Percentiles rank a stretch among this genome's conserved stretches.
phyloP scores from a whole-genome alignment of 148 eudicot genomes.

The Camellia sinensis region DNA sequence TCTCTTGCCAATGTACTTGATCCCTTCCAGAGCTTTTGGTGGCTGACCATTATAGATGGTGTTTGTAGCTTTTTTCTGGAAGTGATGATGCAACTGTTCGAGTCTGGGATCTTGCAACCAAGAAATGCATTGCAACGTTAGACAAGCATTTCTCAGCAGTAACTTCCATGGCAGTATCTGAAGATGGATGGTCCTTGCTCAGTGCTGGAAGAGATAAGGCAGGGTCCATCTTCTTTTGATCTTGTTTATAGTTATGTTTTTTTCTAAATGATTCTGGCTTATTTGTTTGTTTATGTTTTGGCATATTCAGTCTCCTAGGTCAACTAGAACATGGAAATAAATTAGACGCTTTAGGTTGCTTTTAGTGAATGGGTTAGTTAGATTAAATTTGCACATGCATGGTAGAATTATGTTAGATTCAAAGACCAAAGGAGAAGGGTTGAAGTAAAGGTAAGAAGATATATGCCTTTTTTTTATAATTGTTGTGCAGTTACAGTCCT shows the following conservation, averaged over 20 bases:
- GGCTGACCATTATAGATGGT: background rate
- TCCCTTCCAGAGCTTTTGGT: slow-evolving; percentile 1
- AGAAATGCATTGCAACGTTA: slow-evolving; percentile 69
- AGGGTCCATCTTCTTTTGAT: slow-evolving; percentile 11
- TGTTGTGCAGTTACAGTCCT: background rate
- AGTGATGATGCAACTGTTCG: slow-evolving; percentile 78
- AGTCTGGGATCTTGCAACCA: slow-evolving; percentile 81
- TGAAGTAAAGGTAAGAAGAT: background rate
- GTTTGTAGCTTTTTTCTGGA: slow-evolving; percentile 75
- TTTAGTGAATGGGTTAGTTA: background rate
- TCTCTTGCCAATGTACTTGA: background rate
- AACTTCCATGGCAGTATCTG: slow-evolving; percentile 73
- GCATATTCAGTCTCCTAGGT: background rate
- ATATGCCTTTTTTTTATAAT: background rate
- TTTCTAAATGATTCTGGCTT: background rate
- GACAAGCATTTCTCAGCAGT: slow-evolving; percentile 86
- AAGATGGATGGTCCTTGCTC: slow-evolving; percentile 75
- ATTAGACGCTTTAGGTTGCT: background rate
- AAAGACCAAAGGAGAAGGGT: background rate
- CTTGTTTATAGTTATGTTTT: background rate
- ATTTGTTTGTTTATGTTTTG: background rate
- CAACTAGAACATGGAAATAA: background rate
- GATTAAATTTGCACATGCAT: background rate
- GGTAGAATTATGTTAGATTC: background rate
- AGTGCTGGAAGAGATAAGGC: slow-evolving; percentile 96